phyloP scores from a whole-genome alignment of 208 protist genomes.

The Crithidia brevicula region DNA sequence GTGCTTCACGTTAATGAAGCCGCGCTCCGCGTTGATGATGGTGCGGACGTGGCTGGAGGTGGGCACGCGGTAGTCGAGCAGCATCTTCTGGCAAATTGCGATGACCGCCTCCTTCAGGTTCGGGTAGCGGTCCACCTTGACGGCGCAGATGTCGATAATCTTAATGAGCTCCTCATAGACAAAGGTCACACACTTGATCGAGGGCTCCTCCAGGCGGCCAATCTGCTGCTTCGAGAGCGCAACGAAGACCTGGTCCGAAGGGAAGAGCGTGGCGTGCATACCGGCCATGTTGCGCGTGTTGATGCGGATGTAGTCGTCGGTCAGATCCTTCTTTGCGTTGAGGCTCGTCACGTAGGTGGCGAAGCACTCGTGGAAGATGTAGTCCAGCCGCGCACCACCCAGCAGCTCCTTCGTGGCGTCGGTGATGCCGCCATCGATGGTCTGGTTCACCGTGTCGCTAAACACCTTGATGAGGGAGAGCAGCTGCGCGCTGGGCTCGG shows the following conservation, averaged over 20 bases:
- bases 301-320: conserved; percentile 95
- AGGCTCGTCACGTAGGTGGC: conserved; percentile 88
- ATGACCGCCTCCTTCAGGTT: conserved; percentile 90
- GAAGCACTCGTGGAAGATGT: conserved; percentile 97
- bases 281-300: conserved; percentile 97
- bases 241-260: conserved; percentile 97
- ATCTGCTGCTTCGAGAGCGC: conserved; percentile 96
- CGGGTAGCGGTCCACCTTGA: conserved; percentile 88
- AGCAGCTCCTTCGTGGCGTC: conserved; percentile 94
- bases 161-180: conserved; percentile 97
- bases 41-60: conserved; percentile 91
- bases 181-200: conserved; percentile 95
- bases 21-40: conserved; percentile 95
- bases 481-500: conserved; percentile 84
- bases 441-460: conserved; percentile 87
- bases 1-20: conserved; percentile 97
- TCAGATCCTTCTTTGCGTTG: conserved; percentile 91
- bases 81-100: conserved; percentile 84
- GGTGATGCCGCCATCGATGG: conserved; percentile 94
- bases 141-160: conserved; percentile 86
- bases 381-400: conserved; percentile 96
- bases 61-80: conserved; percentile 81
- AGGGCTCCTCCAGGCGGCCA: conserved; percentile 93
- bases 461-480: conserved; percentile 91
- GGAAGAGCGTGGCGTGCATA: conserved; percentile 96